Base-by-base conservation (phyloP, 2,329 filamentous ascomycete species). In the Colletotrichum viniferum region DNA sequence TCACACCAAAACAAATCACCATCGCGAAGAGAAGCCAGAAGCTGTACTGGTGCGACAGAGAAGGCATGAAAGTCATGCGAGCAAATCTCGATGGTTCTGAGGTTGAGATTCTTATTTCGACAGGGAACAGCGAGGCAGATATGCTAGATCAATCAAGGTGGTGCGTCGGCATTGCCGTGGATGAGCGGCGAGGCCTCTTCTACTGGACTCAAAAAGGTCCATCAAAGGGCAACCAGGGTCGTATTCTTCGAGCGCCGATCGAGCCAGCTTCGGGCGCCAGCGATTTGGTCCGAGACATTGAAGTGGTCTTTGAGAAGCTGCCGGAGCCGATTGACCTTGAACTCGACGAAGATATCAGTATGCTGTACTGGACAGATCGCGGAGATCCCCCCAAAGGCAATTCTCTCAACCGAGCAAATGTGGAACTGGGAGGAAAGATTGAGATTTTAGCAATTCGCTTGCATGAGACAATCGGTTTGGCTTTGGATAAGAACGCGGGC, bases 61-160 rank as follows among this genome's bases (percentile, higher is more conserved):
- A 72, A 28, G 70, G 70, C 12, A 72, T 68, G 70, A 72, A 72
- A 18, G 70, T 68, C 12, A 72, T 68, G 63, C 63, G 70, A 9
- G 28, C 70, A 43, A 67, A 67, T n/a, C 21, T 72, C 12, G 70
- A 72, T 30, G 70, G 63, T 9, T 72, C 70, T 21, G 28, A 32
- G 12, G 7, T 68, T 10, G 70, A 72, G 28, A 21, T 62, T 52
- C 70, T 72, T 13, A 10, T 72, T 16, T 72, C 70, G n/a, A 61
- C 70, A 1, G 70, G 70, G 10, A 13, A 48, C 14, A 69, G 64
- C 5, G 56, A 73, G 8, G 56, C 62, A 5, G 64, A 73, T 3
- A 26, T 65, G 16, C 10, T 62, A 14, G 70, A 69, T 14, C 64
- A 69, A 18, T 62, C 14, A 7, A 61, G 14, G 13, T 73, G 70